Percentiles rank a stretch among this genome's conserved stretches.
These are phyloP conservation scores for Penicillium turbatum DNA, from an alignment of 495 filamentous ascomycete genomes.

Conservation along the genomic window DNA sequence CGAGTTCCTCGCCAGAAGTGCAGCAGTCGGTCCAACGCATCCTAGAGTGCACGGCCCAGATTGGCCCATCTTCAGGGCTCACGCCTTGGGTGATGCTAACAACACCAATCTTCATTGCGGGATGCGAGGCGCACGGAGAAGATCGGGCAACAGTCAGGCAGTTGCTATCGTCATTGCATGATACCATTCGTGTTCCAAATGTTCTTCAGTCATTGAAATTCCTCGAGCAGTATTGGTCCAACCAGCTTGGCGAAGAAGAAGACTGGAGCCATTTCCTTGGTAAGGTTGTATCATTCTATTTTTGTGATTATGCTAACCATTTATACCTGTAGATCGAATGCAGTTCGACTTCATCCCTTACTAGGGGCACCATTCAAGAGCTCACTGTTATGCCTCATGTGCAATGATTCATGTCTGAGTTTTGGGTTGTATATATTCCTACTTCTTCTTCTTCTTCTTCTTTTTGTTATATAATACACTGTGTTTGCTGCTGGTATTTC, in stretches of 20 bases:
- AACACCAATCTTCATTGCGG: conserved; percentile 45
- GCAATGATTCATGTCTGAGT: conserved; percentile 14
- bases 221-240: conserved; percentile 43
- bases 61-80: conserved; percentile 39
- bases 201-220: conserved; percentile 45
- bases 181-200: conserved; percentile 45
- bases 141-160: conserved; percentile 38
- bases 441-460: too few relatives aligned
- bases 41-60: conserved; percentile 40
- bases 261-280: conserved; percentile 45
- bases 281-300: conserved; percentile 15
- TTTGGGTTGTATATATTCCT: conserved; percentile 5
- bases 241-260: conserved; percentile 37
- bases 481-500: not conserved
- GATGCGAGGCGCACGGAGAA: conserved; percentile 39
- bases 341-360: conserved; percentile 47
- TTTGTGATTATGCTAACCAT: conserved; percentile 12
- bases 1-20: conserved; percentile 32
- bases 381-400: conserved; percentile 20
- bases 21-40: conserved; percentile 42
- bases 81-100: conserved; percentile 48
- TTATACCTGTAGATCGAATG: conserved; percentile 37
- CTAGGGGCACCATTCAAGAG: conserved; percentile 11
- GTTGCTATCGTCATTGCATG: conserved; percentile 36
- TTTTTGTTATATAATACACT: not conserved